Percentiles rank a stretch among this genome's conserved stretches.
phyloP scores from a whole-genome alignment of 2,329 filamentous ascomycete genomes.

The Amylocarpus encephaloides region DNA sequence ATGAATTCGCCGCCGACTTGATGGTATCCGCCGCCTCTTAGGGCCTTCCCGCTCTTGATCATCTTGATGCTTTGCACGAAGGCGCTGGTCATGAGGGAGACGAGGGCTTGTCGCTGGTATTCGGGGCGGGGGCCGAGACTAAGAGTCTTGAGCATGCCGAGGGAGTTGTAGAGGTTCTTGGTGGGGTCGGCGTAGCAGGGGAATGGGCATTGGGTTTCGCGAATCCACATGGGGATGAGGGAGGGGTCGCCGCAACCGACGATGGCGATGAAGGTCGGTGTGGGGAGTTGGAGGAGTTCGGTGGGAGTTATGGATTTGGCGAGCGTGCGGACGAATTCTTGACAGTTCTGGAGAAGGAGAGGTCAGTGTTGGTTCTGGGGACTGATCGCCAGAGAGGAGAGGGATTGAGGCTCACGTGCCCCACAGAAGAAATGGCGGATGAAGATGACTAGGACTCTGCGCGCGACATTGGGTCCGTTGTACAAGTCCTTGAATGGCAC shows the following conservation, averaged over 20 bases:
- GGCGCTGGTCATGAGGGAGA: constrained; percentile 33
- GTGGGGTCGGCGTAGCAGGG: constrained; percentile 52
- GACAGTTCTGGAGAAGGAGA: constrained; percentile 27
- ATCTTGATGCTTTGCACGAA: constrained; percentile 41
- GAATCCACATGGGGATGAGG: constrained; percentile 47
- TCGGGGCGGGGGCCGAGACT: constrained; percentile 41
- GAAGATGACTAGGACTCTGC: constrained; percentile 32
- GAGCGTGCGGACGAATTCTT: constrained; percentile 31
- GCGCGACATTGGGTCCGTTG: constrained; percentile 29
- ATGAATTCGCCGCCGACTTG: constrained; percentile 43
- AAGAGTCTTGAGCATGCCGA: constrained; percentile 47
- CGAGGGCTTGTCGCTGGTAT: constrained; percentile 41
- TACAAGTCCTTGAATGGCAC: constrained; percentile 31
- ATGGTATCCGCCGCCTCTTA: constrained; percentile 44
- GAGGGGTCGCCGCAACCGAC: constrained; percentile 50
- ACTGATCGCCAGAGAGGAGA: background rate
- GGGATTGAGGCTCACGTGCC: constrained; percentile 18
- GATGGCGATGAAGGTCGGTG: constrained; percentile 38
- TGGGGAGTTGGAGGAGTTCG: constrained; percentile 28
- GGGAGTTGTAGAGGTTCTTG: constrained; percentile 44
- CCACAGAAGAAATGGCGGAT: constrained; percentile 36
- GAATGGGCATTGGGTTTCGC: constrained; percentile 43
- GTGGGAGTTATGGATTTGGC: constrained; percentile 25
- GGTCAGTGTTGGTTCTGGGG: background rate
- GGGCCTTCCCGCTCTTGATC: constrained; percentile 33